Evolutionary conservation across 805 yeast genomes (phyloP), one percentile per base, ranked within the genome.

Genomic region (Pichia paraexigua): DNA sequence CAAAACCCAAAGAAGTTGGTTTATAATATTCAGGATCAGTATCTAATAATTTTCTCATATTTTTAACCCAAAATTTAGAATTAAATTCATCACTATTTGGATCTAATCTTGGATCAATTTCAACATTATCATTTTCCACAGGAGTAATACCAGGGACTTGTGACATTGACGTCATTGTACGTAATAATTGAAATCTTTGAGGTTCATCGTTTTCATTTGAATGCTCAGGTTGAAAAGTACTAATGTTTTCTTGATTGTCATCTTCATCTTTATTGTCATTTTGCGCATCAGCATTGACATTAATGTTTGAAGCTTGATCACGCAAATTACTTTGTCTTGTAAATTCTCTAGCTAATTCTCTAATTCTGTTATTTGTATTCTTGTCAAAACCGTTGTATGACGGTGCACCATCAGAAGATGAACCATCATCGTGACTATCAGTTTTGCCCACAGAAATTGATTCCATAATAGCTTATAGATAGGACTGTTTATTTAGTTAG

Each of bases 31-130:
- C 87, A 0, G 79, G 78, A 58, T 84, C 85, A 2, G 74, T 61
- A 37, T 72, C 73, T 56, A 68, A 64, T 53, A 83, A 60, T 54
- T 77, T 78, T 53, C 82, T 71, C 68, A 82, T 64, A 58, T 83
- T 83, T 60, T 80, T 80, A 50, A 83, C 81, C 90, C 90, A 83
- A 50, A 75, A 77, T 59, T 75, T 78, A 48, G 85, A 73, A 57
- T 76, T 75, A 62, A 83, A 83, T 8, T 74, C 61, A n/a, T 77
- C 83, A 48, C 77, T 71, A 22, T 71, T 69, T 1, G 90, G 90
- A 60, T 84, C 80, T 58, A 84, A 69, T 48, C 70, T 59, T n/a
- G 77, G 72, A 47, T 70, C 71, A 30, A 63, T 50, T 2, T 35
- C 20, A 3, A 11, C 11, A 35, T 52, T 59, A 15, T 39, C 47